A percentile compares a stretch with the other conserved stretches of the same genome.
These are phyloP conservation scores for Castanea crenata DNA, from an alignment of 306 rosid genomes.

Conservation along the genomic window DNA sequence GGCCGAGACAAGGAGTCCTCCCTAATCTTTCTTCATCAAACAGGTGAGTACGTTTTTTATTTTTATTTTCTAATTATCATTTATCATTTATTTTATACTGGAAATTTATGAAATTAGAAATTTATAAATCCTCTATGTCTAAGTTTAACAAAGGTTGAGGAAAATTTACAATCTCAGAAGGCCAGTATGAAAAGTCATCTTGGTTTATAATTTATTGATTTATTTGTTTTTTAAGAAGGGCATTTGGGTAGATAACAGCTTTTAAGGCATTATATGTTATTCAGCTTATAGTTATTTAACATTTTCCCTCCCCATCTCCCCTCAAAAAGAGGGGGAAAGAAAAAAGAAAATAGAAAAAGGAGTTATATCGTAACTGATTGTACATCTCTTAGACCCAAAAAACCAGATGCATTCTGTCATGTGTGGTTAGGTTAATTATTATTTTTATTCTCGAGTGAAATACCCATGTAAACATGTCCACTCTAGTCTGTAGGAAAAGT, in stretches of 20 bases:
- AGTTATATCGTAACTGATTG: neutral
- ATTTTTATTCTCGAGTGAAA: neutral
- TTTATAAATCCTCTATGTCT: neutral
- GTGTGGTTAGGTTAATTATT: neutral
- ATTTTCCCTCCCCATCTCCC: neutral
- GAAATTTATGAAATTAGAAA: neutral
- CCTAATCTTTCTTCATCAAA: constrained; percentile 52
- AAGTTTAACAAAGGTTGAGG: neutral
- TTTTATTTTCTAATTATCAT: neutral
- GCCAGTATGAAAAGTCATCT: neutral
- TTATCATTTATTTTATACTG: neutral
- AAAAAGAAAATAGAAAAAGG: neutral
- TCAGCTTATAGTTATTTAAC: neutral
- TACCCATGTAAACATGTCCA: neutral
- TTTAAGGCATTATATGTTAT: neutral
- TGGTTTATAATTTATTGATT: neutral
- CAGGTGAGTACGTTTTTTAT: constrained; percentile 41
- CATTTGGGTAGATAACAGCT: neutral
- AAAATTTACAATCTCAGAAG: neutral
- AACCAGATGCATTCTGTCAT: neutral
- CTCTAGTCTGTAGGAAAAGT: neutral
- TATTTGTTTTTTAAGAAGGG: neutral
- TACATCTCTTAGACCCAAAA: neutral
- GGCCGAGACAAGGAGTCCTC: constrained; percentile 63
- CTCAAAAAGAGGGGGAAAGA: too few species aligned